Base-by-base conservation (phyloP, 768 basidiomycete species). In the Hysterangium stoloniferum region DNA sequence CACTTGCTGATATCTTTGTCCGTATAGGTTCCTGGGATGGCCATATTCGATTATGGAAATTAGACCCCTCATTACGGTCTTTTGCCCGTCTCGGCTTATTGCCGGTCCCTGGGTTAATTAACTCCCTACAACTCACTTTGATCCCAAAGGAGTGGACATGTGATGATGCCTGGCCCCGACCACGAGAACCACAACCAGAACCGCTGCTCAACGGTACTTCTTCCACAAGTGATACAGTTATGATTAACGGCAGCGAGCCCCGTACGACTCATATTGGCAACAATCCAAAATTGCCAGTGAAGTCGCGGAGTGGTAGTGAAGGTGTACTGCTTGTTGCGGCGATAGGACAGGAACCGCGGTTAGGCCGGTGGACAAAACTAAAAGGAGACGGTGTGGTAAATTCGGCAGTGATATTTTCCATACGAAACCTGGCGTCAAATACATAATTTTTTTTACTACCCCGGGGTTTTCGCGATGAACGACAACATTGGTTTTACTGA, bases 11-110 rank as follows among this genome's bases (percentile, higher is more conserved):
- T 5, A 15, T 35, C 36, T 33, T 4, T 28, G 41, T 24, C 20
- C n/a, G 13, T 34, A 2, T 54, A 96, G 93, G 95, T 28, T 98
- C 96, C 9, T 98, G 89, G 85, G 92, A 96, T 55, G 91, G 92
- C 38, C 64, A 74, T 42, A 78, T 98, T 59, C 85, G 87, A 44
- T 70, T 99, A 63, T 99, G 96, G 95, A 84, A 88, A 61, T 71
- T 99, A 28, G 86, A 93, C 55, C 59, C 78, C 1, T 84, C 80
- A 56, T 66, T 94, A 12, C 85, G 80, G 59, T 84, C 83, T 0
- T 95, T 99, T 66, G 66, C 78, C 11, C 76, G 76, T 1, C 60
- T 82, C 11, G 82, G 81, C 12, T 77, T 73, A 4, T 66, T 94
- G 17, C 68, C 80, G 1, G 82, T 79, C 0, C 76, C 72, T 0